Evolutionary conservation across 257 asterid genomes (phyloP), one percentile per base, ranked within the genome.

Genomic region (Penstemon barbatus): DNA sequence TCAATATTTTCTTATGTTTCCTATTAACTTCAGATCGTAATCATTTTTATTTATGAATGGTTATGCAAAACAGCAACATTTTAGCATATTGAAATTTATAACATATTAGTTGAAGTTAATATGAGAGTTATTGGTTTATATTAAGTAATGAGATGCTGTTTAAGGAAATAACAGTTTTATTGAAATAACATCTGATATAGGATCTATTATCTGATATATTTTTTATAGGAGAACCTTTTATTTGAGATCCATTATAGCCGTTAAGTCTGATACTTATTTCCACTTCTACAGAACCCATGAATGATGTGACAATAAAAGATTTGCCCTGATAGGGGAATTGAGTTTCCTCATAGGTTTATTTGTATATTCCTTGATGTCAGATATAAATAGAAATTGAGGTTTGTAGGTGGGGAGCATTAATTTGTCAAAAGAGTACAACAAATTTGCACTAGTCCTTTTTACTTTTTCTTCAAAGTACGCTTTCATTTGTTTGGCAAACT

Each of bases 321-420:
- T 43, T 25, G 55, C 72, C 45, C 4, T 44, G 49, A 57, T 6
- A 4, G 11, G 55, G 18, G 6, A 18, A 49, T 51, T 4, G 4
- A 6, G 61, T 37, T 51, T 65, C n/a, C 37, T 65, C 41, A 36
- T 61, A 40, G 52, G 18, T 42, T 8, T 12, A 13, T n/a, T 33
- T 41, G 25, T 8, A n/a, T 66, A 55, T 52, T 66, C 62, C 13
- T 66, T 13, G 44, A 66, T 6, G 7, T 63, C 33, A 25, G 33
- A 25, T 11, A 33, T 39, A 5, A 33, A 33, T 4, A 3, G 6
- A 9, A 33, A 1, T 12, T 36, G 3, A 25, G 39, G 62, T 11
- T 9, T 57, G 45, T 15, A 15, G 39, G 62, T n/a, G 61, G 33
- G 33, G 33, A 25, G 33, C 33, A 25, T 25, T 25, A 25, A 25